Evolutionary conservation across 208 protist genomes (phyloP), one percentile per base, ranked within the genome.

Genomic region (Acanthamoeba polyphaga): DNA sequence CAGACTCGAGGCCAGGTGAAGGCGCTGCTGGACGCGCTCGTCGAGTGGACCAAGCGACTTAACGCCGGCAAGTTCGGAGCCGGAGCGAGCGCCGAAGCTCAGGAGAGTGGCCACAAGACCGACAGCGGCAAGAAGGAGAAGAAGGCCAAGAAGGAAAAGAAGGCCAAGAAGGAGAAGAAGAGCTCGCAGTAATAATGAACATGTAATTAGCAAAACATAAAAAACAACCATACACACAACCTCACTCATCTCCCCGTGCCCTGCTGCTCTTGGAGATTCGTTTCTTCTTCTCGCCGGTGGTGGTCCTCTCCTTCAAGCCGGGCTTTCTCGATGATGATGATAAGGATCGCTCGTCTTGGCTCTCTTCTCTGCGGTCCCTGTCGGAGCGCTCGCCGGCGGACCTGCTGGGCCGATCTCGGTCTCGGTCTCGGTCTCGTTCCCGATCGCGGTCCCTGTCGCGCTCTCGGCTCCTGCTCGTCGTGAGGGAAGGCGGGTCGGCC

Each of bases 281-380:
- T n/a, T 38, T 72, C 66, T 72, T 72, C 66, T 72, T 72, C 66
- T 72, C 66, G n/a, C 66, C 66, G 29, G 66, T 72, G 24, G n/a
- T n/a, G 62, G 9, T 32, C 66, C 62, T 68, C 15, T 72, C 66
- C 66, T 72, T 72, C n/a, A 66, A 15, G 60, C 3, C 22, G 60
- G 60, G 22, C 60, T 66, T 66, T n/a, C 29, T 38, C 13, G 66
- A 72, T 12, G 27, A 38, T 3, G 66, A 72, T 6, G n/a, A 12
- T 2, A 72, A 8, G n/a, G 58, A 62, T 1, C 13, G 29, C 29
- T 72, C 66, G 24, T 9, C 17, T 19, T 29, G 29, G 19, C n/a
- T 38, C 66, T 72, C 66, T 19, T 60, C 55, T 60, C 55, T 60
- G n/a, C 66, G n/a, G 12, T 13, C 60, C 10, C 17, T 19, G 19